Percentiles rank a stretch among this genome's conserved stretches.
Evolutionary conservation across 2,329 filamentous ascomycete species (phyloP).

Genomic region (Xylaria sp.): DNA sequence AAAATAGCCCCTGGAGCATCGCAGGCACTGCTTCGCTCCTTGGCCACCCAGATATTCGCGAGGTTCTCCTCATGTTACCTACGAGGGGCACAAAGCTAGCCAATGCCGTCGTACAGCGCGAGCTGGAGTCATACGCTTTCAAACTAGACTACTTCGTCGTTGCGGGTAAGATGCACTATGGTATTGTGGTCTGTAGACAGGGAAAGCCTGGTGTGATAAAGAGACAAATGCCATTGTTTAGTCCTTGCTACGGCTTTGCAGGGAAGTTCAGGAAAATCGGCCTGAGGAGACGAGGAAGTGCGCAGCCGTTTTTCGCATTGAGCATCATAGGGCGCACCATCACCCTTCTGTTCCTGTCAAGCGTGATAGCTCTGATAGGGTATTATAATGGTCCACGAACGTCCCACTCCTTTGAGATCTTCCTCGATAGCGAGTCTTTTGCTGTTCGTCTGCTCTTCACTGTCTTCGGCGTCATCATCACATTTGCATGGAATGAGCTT

Average conservation of each 20-base stretch:
- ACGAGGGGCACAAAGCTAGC: constrained; percentile 15
- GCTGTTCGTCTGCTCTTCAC: constrained; percentile 49
- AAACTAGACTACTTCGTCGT: constrained; percentile 18
- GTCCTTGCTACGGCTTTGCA: constrained; percentile 13
- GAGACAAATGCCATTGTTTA: constrained; percentile 16
- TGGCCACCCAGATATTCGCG: constrained; percentile 43
- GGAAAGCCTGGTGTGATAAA: background rate
- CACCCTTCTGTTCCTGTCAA: constrained; percentile 27
- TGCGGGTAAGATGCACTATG: constrained; percentile 19
- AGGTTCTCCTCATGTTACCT: constrained; percentile 17
- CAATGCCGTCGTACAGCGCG: constrained; percentile 14
- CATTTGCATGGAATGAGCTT: constrained; percentile 45
- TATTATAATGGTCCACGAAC: constrained; percentile 45
- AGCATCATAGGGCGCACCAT: constrained; percentile 55
- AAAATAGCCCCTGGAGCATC: constrained; percentile 52
- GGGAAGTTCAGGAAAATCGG: constrained; percentile 8
- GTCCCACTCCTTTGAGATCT: constrained; percentile 45
- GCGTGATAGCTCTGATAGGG: constrained; percentile 41
- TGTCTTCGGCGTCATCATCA: constrained; percentile 45
- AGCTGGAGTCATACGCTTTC: constrained; percentile 17
- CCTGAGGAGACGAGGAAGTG: constrained; percentile 10
- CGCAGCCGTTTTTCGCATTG: constrained; percentile 43
- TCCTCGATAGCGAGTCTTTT: constrained; percentile 48
- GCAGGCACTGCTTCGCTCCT: constrained; percentile 50
- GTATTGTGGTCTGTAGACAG: constrained; percentile 23